Evolutionary conservation across 139 green algal genomes (phyloP).

Genomic region (Desmodesmus armatus): DNA sequence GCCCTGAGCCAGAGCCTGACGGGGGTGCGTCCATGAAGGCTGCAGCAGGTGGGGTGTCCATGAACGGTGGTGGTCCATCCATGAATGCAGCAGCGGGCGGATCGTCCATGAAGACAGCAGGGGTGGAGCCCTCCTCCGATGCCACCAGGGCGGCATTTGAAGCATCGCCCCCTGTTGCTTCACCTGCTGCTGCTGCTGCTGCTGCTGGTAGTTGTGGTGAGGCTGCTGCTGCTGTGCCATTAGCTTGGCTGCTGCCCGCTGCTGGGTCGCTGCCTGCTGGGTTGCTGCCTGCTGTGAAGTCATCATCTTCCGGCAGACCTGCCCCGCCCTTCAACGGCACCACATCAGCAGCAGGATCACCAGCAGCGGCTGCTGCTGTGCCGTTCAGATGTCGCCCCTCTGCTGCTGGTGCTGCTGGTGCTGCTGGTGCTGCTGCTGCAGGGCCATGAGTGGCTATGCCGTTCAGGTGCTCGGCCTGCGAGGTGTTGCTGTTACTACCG

Average conservation of each 20-base stretch:
- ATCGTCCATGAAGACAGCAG: too few species aligned
- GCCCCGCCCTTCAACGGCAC: background rate
- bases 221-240: background rate
- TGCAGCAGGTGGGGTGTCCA: too few species aligned
- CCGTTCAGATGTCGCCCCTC: background rate
- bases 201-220: background rate
- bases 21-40: too few species aligned
- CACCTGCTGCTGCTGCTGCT: background rate
- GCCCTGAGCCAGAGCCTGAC: too few species aligned
- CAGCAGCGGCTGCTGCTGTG: background rate
- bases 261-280: background rate
- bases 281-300: background rate
- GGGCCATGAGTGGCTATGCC: background rate
- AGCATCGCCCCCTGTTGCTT: background rate
- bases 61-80: too few species aligned
- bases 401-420: background rate
- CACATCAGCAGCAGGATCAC: background rate
- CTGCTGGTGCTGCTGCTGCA: background rate
- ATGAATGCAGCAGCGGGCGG: too few species aligned
- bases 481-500: background rate
- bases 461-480: background rate
- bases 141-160: too few species aligned
- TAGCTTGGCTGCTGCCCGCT: background rate
- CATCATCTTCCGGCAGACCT: background rate
- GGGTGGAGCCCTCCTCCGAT: too few species aligned